Evolutionary conservation across 768 basidiomycete species (phyloP).

Genomic region (Trametes villosa): DNA sequence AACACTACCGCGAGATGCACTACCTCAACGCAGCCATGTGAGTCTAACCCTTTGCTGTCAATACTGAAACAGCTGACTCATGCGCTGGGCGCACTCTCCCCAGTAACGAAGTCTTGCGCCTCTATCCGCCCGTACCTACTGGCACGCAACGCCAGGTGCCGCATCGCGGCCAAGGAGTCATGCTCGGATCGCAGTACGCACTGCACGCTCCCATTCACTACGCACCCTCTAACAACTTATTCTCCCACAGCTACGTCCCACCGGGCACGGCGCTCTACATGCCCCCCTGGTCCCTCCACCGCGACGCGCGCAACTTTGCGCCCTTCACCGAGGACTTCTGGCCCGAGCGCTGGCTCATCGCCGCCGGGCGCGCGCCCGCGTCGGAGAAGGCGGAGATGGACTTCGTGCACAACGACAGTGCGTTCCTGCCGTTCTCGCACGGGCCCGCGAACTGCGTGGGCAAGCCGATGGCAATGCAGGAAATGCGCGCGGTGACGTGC

Average conservation of each 20-base stretch:
- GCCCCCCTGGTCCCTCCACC: constrained; percentile 48
- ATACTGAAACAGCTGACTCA: not conserved
- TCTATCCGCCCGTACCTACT: constrained; percentile 48
- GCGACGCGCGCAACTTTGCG: constrained; percentile 49
- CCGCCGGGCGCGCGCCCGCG: constrained; percentile 3
- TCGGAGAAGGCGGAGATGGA: constrained; percentile 1
- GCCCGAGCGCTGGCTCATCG: constrained; percentile 48
- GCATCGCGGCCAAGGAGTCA: constrained; percentile 34
- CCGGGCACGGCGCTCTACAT: constrained; percentile 37
- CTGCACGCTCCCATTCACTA: not conserved
- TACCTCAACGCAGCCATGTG: constrained; percentile 34
- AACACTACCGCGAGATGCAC: constrained; percentile 21
- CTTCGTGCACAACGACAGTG: constrained; percentile 33
- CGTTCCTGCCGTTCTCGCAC: constrained; percentile 48
- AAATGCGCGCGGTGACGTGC: constrained; percentile 37
- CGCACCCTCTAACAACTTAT: not conserved
- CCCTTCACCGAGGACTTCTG: constrained; percentile 45
- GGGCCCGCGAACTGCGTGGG: constrained; percentile 58
- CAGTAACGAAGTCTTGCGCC: constrained; percentile 51
- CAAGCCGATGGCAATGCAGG: constrained; percentile 45
- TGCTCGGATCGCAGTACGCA: constrained; percentile 38
- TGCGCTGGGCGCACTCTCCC: too few species aligned
- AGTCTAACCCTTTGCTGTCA: not conserved
- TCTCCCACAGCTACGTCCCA: constrained; percentile 22
- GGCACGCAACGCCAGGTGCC: constrained; percentile 42